Conservation (phyloP, 257 asterid genomes). For the Solanum sitiens region DNA sequence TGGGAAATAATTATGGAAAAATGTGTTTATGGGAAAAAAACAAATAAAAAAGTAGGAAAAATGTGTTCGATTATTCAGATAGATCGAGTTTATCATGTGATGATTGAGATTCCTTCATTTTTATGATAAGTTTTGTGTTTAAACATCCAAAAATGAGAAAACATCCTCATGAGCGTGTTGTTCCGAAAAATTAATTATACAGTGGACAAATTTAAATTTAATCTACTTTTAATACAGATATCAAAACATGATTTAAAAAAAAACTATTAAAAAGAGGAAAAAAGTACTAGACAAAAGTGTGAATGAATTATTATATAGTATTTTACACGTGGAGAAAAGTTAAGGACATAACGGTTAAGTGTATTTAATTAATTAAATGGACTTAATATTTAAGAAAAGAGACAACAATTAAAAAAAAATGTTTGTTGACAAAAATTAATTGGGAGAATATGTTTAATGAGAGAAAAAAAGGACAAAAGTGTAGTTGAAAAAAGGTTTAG, state of each 20-base stretch:
- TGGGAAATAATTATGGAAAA: background rate
- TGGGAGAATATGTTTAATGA: background rate
- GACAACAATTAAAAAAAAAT: background rate
- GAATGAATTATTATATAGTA: background rate
- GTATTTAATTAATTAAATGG: background rate
- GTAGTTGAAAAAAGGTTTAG: background rate
- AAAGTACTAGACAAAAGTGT: background rate
- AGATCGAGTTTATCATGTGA: background rate
- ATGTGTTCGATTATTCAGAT: background rate
- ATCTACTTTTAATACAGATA: background rate
- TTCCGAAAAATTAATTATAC: rapidly evolving
- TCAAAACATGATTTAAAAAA: no score
- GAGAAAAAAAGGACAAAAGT: background rate
- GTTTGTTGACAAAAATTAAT: background rate
- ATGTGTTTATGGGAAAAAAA: background rate
- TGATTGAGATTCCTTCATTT: rapidly evolving
- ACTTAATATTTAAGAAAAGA: background rate
- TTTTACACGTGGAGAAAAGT: background rate
- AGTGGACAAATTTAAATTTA: rapidly evolving
- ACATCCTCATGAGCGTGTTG: background rate
- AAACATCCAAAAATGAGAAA: rapidly evolving
- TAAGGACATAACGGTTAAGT: background rate
- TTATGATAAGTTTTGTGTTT: background rate
- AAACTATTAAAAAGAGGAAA: background rate
- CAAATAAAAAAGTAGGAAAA: background rate